Evolutionary conservation across 495 filamentous ascomycete species (phyloP).

Genomic region (Penicillium canescens): DNA sequence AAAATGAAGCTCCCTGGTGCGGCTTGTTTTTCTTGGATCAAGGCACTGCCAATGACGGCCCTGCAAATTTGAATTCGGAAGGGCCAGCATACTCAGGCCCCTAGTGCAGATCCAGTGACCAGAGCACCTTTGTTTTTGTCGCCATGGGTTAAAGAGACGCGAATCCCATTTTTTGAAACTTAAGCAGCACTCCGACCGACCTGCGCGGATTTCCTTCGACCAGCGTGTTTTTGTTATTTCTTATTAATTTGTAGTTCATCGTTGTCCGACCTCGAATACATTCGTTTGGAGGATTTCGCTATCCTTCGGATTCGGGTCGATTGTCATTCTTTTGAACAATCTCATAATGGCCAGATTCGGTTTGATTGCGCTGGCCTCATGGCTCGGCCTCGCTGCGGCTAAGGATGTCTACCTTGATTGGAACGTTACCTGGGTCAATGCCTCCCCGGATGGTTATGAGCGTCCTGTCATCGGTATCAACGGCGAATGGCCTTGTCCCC

Average conservation of each 20-base stretch:
- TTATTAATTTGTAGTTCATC: background rate
- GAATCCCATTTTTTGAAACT: background rate
- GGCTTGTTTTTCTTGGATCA: conserved; percentile 14
- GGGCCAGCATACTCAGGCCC: conserved; percentile 17
- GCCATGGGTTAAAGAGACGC: conserved; percentile 9
- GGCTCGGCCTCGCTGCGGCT: conserved; percentile 23
- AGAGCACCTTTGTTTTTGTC: background rate
- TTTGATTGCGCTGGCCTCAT: conserved; percentile 23
- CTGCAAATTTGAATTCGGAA: background rate
- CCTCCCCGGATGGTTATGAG: conserved; percentile 74
- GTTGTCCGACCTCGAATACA: conserved; percentile 9
- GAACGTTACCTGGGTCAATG: conserved; percentile 77
- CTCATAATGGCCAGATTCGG: conserved; percentile 22
- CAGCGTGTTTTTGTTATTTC: conserved; percentile 3
- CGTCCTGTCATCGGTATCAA: conserved; percentile 83
- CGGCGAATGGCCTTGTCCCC: conserved; percentile 73
- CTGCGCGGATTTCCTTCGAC: conserved; percentile 19
- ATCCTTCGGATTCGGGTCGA: conserved; percentile 17
- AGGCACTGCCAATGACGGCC: conserved; percentile 9
- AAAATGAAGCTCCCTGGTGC: background rate
- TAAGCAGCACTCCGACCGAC: conserved; percentile 13
- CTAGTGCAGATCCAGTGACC: conserved; percentile 19
- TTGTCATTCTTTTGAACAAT: conserved; percentile 18
- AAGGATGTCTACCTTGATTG: conserved; percentile 56
- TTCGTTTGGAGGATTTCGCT: conserved; percentile 19